Conservation (phyloP, 306 rosid species). For the Oxytropis ochrocephala region DNA sequence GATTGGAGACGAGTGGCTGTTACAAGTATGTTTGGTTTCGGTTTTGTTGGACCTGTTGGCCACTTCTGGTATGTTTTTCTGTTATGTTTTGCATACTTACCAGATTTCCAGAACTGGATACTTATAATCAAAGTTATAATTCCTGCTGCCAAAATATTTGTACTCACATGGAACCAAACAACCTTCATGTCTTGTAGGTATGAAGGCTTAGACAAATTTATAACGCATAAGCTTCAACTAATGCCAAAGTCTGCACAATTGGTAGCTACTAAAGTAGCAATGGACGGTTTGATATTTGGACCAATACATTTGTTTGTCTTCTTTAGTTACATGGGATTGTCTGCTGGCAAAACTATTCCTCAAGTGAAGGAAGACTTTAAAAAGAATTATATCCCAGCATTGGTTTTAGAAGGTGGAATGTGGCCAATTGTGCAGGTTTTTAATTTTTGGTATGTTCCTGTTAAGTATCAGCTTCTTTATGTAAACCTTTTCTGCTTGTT, state of each 20-base stretch:
- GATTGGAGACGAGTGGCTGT: slow-evolving; percentile 73
- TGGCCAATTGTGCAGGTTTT: slow-evolving; percentile 77
- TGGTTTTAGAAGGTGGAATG: slow-evolving; percentile 62
- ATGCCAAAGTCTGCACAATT: slow-evolving; percentile 49
- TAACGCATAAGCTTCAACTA: slow-evolving; percentile 46
- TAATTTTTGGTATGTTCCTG: slow-evolving; percentile 70
- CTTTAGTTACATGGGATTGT: slow-evolving; percentile 82
- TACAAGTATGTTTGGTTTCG: slow-evolving; percentile 72
- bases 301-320: slow-evolving; percentile 65
- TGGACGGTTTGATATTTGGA: slow-evolving; percentile 64
- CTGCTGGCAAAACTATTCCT: slow-evolving; percentile 51
- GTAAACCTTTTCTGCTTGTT: slow-evolving; percentile 81
- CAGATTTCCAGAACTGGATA: not conserved
- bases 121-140: not conserved
- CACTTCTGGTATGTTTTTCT: slow-evolving; percentile 66
- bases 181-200: slow-evolving; percentile 45
- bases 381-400: slow-evolving; percentile 65
- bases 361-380: slow-evolving; percentile 76
- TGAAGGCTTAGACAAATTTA: slow-evolving; percentile 71
- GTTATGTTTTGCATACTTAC: not conserved
- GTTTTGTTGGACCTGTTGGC: slow-evolving; percentile 85
- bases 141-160: not conserved
- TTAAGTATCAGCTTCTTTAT: slow-evolving; percentile 81
- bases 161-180: not conserved
- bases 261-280: slow-evolving; percentile 66